phyloP scores from a whole-genome alignment of 257 asterid species.

The Leptodermis oblonga region DNA sequence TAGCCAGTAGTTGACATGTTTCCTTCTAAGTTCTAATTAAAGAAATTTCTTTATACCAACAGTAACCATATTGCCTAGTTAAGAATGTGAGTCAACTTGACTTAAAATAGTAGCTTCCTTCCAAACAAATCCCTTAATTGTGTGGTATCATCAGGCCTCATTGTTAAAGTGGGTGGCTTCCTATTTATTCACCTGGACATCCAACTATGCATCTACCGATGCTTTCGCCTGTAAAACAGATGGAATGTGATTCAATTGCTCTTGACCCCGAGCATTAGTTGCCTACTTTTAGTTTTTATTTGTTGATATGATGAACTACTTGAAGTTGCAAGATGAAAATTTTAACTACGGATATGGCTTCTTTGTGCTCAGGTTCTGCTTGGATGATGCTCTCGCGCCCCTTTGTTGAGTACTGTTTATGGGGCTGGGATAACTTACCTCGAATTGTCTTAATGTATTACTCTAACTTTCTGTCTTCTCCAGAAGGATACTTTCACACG shows the following conservation, averaged over 20 bases:
- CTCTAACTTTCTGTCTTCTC: slow-evolving; percentile 70
- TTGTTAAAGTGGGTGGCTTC: background rate
- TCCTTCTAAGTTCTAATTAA: background rate
- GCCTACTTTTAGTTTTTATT: background rate
- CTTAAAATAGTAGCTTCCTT: background rate
- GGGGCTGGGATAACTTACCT: slow-evolving; percentile 85
- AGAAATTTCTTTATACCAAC: background rate
- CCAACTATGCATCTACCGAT: background rate
- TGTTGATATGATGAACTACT: background rate
- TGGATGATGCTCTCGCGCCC: slow-evolving; percentile 85
- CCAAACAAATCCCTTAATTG: background rate
- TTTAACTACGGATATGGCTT: background rate
- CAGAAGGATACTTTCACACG: slow-evolving; percentile 78
- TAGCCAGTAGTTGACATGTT: background rate
- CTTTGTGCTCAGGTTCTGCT: slow-evolving; percentile 57
- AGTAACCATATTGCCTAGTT: background rate
- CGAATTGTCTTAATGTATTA: slow-evolving; percentile 63
- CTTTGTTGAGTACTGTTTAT: slow-evolving; percentile 58
- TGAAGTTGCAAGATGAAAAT: background rate
- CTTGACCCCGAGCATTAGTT: background rate
- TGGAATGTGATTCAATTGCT: background rate
- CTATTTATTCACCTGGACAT: background rate
- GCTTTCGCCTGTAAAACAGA: background rate
- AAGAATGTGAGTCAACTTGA: background rate
- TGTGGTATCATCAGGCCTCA: background rate